Base-by-base conservation (phyloP, 345 rosid genomes). In the Litchi chinensis region DNA sequence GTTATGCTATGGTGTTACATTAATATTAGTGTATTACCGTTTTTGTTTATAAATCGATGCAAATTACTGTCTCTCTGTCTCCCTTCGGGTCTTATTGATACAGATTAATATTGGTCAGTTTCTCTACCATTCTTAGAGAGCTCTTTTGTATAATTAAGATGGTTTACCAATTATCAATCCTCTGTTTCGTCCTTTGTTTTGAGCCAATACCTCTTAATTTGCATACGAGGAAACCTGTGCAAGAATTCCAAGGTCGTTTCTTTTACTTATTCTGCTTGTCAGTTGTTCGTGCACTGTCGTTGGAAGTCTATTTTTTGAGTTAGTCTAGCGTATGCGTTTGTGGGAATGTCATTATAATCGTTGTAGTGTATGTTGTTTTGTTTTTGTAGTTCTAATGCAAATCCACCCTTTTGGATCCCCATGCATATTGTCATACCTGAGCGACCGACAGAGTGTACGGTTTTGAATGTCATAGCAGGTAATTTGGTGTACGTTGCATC, bases 351-450 rank as follows among this genome's bases (percentile, higher is more conserved):
- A 2, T 32, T 32, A 2, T 32, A 32, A 3, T 32, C 2, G 37
- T 32, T 32, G 37, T 32, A 32, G 37, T 32, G 37, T 32, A 40
- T 13, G 3, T 46, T 76, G 46, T 43, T 66, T 46, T 66, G 11
- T 73, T 74, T 71, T 65, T 89, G 82, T 77, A 96, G 99, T 86
- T 96, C 99, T 28, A 92, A 79, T 80, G 92, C 98, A 16, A 96
- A 89, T 77, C 83, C 97, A 59, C 98, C 99, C 13, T 94, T 96
- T 84, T 96, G 99, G 99, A 96, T 96, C 75, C 99, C 99, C 48
- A 91, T 94, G 79, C 98, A 96, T 81, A 91, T 93, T 81, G 90
- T 96, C 80, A 92, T 94, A 79, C 98, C 99, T 0, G 98, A 96
- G 88, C 85, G 99, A 15, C 98, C 99, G 3, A 96, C 99, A 67